phyloP scores from a whole-genome alignment of 176 grass and related monocot species.

The Aegilops sharonensis region DNA sequence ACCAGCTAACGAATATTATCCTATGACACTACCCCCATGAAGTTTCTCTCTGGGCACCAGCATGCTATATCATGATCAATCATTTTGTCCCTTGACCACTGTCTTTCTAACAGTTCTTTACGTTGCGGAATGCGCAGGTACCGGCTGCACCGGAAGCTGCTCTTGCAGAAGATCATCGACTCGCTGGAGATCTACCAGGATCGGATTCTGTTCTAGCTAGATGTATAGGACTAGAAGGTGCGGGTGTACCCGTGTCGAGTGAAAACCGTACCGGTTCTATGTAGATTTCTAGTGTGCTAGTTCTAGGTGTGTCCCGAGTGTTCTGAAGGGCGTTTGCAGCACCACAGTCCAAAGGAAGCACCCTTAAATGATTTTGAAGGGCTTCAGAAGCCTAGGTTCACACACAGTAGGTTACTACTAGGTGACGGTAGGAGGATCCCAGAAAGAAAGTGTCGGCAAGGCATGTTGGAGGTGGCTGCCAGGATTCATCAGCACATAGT shows the following conservation, averaged over 20 bases:
- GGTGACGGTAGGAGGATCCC: not conserved
- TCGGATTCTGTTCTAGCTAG: constrained; percentile 66
- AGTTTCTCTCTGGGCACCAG: not conserved
- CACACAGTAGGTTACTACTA: not conserved
- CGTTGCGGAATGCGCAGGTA: constrained; percentile 39
- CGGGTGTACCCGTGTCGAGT: no score
- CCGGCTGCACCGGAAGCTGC: constrained; percentile 77
- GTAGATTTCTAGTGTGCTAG: not conserved
- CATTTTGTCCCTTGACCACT: no score
- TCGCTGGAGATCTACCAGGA: constrained; percentile 80
- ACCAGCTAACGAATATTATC: not conserved
- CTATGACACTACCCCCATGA: not conserved
- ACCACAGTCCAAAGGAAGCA: not conserved
- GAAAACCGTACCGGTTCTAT: not conserved
- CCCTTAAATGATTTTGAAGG: not conserved
- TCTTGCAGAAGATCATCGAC: constrained; percentile 73
- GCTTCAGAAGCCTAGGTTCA: not conserved
- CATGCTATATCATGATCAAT: no score
- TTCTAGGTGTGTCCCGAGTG: not conserved
- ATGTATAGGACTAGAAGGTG: no score
- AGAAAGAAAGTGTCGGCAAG: no score
- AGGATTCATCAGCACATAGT: no score
- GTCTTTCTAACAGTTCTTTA: no score
- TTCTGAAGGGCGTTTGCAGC: not conserved
- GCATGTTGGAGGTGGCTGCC: no score